Base-by-base conservation (phyloP, 768 basidiomycete species). In the Agaricus sinodeliciosus region DNA sequence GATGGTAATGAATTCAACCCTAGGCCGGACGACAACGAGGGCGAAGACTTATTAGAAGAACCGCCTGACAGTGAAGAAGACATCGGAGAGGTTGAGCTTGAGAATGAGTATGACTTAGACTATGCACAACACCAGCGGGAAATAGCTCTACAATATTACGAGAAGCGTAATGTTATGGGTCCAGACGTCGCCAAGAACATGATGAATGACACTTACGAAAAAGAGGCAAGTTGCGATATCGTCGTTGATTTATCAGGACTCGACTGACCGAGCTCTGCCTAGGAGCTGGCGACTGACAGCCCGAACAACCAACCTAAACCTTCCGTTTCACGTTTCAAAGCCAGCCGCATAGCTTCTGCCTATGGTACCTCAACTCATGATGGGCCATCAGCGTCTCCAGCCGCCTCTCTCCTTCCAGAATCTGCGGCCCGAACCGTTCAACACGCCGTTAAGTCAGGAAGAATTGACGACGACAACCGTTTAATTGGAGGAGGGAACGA, bases 91-190 rank as follows among this genome's bases (percentile, higher is more conserved):
- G 74, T 75, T n/a, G 76, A 71, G 25, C 47, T 57, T 39, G 71
- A 76, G 11, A 78, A 82, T 39, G 77, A 74, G 39, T 70, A 74
- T 22, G 83, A 88, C 59, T 67, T 82, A 28, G 80, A 87, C 57
- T 73, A 71, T 45, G 84, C 79, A 19, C 78, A 72, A 48, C 85
- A 86, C 59, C 85, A 89, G 57, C 82, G 87, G 26, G 87, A 90
- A 63, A 76, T 90, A 58, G 81, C 84, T 15, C 60, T 90, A 39
- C 81, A 82, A 57, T 90, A 91, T 61, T 73, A 84, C 63, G 68
- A 74, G 57, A 85, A 81, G 62, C 79, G 85, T 45, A 67, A 66
- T 34, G 69, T 69, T 15, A 75, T 90, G 47, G 80, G 81, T 0
- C 69, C 76, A 36, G 77, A 76, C 43, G 76, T 79, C 41, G 69